A percentile compares a stretch with the other conserved stretches of the same genome.
These are phyloP conservation scores for Trichosporon coremiiforme DNA, from an alignment of 1,284 basidiomycete genomes.

Conservation along the genomic window DNA sequence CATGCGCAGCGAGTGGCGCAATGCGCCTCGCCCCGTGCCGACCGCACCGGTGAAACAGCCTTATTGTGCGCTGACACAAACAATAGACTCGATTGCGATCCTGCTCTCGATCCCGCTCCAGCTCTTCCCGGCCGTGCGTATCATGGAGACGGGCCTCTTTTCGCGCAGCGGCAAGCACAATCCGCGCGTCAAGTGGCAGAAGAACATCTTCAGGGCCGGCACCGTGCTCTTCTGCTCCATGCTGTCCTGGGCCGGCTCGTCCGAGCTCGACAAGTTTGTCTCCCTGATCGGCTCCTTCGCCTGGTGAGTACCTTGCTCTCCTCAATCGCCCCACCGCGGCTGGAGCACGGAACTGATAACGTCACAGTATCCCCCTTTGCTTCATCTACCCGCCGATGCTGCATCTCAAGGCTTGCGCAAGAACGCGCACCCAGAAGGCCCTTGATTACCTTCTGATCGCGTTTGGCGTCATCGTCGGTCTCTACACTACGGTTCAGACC, in stretches of 20 bases:
- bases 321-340: constrained; percentile 55
- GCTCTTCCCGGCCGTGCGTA: constrained; percentile 94
- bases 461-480: constrained; percentile 79
- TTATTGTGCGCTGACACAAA: constrained; percentile 20
- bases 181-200: constrained; percentile 68
- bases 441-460: constrained; percentile 75
- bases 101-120: constrained; percentile 91
- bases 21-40: not conserved
- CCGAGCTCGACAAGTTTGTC: constrained; percentile 95
- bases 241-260: constrained; percentile 81
- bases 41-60: not conserved
- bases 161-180: constrained; percentile 71
- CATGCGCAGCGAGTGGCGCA: not conserved
- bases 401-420: constrained; percentile 85
- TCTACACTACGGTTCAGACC: constrained; percentile 67
- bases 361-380: constrained; percentile 79
- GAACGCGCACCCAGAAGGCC: constrained; percentile 68
- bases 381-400: constrained; percentile 93
- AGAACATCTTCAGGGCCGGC: constrained; percentile 83
- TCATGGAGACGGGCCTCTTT: constrained; percentile 97
- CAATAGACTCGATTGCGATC: constrained; percentile 74
- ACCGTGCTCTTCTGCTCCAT: constrained; percentile 75
- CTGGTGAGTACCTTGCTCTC: constrained; percentile 65
- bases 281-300: constrained; percentile 90
- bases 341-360: constrained; percentile 60